Evolutionary conservation across 1,139 yeast species (phyloP), one percentile per base, ranked within the genome.

Genomic region (Kurtzmaniella quercitrusa): DNA sequence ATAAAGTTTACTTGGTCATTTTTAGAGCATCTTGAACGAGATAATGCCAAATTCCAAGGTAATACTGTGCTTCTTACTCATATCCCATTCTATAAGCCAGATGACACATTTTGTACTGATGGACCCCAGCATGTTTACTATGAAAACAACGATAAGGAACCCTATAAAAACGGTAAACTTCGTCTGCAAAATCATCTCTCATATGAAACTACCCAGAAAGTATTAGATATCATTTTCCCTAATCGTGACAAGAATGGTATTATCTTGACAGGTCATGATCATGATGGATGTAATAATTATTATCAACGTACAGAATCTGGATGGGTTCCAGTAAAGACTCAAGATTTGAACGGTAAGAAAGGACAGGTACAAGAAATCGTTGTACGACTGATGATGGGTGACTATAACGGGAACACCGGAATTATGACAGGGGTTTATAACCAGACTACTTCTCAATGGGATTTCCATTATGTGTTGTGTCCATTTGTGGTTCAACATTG

Each of bases 321-420:
- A 41, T 85, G 93, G 91, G 72, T 61, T 4, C 87, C 91, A 0
- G 70, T 82, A 2, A 75, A 72, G 47, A 4, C 23, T n/a, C 16
- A 19, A 10, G 25, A 19, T 17, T n/a, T 7, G 59, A 62, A 14
- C 55, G 18, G 14, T 7, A 27, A 27, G 14, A 36, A 36, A 18
- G 58, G 63, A 18, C 66, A 74, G 19, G 67, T 91, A 11, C 72
- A 83, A 43, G 98, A 93, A 62, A 69, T 87, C 42, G 94, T 95
- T 0, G 97, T 93, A 11, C 72, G 90, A 46, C 81, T 96, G 31
- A 86, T 91, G 83, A 93, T 93, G 98, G 98, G 98, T 11, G 96
- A 91, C 59, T 93, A 73, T 56, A 86, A 84, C 44, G 98, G 98
- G 2, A 88, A 86, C 56, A 79, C 93, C 1, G 98, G 97, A 0